These are phyloP conservation scores for Tulasnella sp. DNA, from an alignment of 768 basidiomycete genomes.

Conservation along the genomic window DNA sequence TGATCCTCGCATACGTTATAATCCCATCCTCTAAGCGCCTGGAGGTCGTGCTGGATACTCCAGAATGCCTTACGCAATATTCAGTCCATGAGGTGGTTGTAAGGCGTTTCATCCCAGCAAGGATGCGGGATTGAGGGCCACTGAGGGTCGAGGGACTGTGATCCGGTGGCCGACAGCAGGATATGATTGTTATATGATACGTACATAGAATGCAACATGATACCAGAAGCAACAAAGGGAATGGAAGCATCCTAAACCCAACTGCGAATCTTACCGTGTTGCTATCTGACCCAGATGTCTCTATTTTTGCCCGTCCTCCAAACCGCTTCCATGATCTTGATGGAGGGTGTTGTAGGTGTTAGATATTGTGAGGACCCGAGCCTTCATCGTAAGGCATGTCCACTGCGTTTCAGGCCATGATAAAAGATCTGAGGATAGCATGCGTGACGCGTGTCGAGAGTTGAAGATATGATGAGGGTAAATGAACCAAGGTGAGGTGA, in stretches of 20 bases:
- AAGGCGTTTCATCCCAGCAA: slow-evolving; percentile 77
- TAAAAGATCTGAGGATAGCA: not conserved
- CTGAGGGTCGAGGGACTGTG: not conserved
- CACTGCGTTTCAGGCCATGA: too few relatives aligned
- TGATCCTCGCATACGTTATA: slow-evolving; percentile 82
- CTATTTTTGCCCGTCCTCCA: too few relatives aligned
- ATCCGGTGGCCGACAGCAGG: not conserved
- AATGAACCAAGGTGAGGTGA: slow-evolving; percentile 16
- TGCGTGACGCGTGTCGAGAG: not conserved
- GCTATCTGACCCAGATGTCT: too few relatives aligned
- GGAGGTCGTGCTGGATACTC: slow-evolving; percentile 44
- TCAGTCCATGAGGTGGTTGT: slow-evolving; percentile 75
- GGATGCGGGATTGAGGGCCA: slow-evolving; percentile 68
- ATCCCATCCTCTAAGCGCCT: slow-evolving; percentile 67
- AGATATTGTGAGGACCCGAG: too few relatives aligned
- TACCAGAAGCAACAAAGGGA: not conserved
- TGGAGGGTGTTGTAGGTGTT: too few relatives aligned
- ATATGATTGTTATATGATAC: not conserved
- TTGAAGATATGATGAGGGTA: not conserved
- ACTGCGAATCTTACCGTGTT: too few relatives aligned
- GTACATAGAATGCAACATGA: not conserved
- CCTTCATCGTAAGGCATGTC: too few relatives aligned
- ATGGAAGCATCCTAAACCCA: not conserved
- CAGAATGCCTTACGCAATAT: slow-evolving; percentile 65
- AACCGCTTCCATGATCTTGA: too few relatives aligned